Percentiles rank a stretch among this genome's conserved stretches.
Conservation (phyloP, 2,329 filamentous ascomycete genomes). For the Penicillium sp. region DNA sequence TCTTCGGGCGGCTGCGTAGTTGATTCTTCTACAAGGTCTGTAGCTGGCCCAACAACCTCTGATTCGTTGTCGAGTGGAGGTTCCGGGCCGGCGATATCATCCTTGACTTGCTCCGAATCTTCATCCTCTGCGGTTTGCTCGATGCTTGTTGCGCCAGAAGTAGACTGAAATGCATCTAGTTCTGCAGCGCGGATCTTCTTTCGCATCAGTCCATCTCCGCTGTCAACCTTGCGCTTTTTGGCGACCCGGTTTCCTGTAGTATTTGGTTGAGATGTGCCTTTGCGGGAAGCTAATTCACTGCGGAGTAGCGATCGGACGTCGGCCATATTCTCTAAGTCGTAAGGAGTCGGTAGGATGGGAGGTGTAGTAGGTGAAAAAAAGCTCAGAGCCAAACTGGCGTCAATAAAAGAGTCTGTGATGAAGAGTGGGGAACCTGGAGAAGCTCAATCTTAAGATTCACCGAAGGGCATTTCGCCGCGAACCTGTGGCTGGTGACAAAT, state of each 20-base stretch:
- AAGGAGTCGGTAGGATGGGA: background rate
- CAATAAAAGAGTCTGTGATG: slow-evolving; percentile 20
- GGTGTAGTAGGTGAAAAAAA: background rate
- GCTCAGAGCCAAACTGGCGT: slow-evolving; percentile 8
- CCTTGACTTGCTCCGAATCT: slow-evolving; percentile 26
- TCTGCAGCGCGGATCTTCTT: slow-evolving; percentile 44
- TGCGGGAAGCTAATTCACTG: slow-evolving; percentile 70
- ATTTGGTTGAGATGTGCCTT: slow-evolving; percentile 60
- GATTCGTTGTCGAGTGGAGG: slow-evolving; percentile 16
- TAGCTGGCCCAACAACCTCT: slow-evolving; percentile 5
- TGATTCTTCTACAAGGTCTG: slow-evolving; percentile 7
- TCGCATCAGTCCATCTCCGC: slow-evolving; percentile 38
- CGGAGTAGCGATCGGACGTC: slow-evolving; percentile 78
- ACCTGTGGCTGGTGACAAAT: slow-evolving; percentile 8
- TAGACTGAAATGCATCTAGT: slow-evolving; percentile 32
- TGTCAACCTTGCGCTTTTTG: slow-evolving; percentile 56
- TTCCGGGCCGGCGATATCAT: slow-evolving; percentile 26
- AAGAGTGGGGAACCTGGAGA: slow-evolving; percentile 26
- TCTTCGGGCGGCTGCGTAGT: slow-evolving; percentile 10
- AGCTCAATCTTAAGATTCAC: slow-evolving; percentile 15
- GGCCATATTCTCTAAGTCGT: slow-evolving; percentile 54
- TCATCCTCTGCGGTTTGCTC: slow-evolving; percentile 27
- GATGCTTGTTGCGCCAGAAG: slow-evolving; percentile 27
- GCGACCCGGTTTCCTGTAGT: slow-evolving; percentile 36
- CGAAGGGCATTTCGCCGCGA: slow-evolving; percentile 10